phyloP scores from a whole-genome alignment of 2,329 filamentous ascomycete genomes.

The Septoria petroselini region DNA sequence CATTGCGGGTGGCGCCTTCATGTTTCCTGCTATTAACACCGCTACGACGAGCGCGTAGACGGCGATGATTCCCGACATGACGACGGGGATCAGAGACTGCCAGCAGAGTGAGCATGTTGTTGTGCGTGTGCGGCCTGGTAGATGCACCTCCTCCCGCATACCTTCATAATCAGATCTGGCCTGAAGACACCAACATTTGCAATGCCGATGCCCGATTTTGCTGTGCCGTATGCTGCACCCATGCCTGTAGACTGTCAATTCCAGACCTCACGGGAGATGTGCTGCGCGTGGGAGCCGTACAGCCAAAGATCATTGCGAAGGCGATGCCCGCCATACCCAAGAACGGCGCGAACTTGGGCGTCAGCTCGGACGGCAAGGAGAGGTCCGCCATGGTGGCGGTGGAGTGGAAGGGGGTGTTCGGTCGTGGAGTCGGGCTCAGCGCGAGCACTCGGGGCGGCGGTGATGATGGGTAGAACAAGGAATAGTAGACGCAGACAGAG shows the following conservation, averaged over 20 bases:
- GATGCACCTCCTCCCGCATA: constrained; percentile 37
- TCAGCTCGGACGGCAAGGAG: constrained; percentile 48
- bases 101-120: constrained; percentile 25
- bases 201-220: constrained; percentile 85
- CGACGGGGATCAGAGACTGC: constrained; percentile 78
- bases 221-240: constrained; percentile 82
- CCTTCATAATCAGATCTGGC: constrained; percentile 89
- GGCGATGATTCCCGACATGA: constrained; percentile 99
- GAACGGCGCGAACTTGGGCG: constrained; percentile 82
- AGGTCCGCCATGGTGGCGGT: constrained; percentile 42
- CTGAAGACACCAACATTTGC: constrained; percentile 80
- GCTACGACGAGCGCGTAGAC: constrained; percentile 97
- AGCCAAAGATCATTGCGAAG: constrained; percentile 79
- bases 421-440: constrained; percentile 1
- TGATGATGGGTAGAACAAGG: too few relatives aligned
- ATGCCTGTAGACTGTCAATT: constrained; percentile 48
- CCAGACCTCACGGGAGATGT: too few relatives aligned
- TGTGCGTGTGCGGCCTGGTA: too few relatives aligned
- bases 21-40: constrained; percentile 89
- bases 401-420: neutral
- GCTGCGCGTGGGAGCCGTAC: constrained; percentile 50
- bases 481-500: too few relatives aligned
- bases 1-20: constrained; percentile 65
- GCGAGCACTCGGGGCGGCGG: constrained; percentile 1
- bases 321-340: constrained; percentile 82